Base-by-base conservation (phyloP, 306 rosid species). In the Ceratonia siliqua region DNA sequence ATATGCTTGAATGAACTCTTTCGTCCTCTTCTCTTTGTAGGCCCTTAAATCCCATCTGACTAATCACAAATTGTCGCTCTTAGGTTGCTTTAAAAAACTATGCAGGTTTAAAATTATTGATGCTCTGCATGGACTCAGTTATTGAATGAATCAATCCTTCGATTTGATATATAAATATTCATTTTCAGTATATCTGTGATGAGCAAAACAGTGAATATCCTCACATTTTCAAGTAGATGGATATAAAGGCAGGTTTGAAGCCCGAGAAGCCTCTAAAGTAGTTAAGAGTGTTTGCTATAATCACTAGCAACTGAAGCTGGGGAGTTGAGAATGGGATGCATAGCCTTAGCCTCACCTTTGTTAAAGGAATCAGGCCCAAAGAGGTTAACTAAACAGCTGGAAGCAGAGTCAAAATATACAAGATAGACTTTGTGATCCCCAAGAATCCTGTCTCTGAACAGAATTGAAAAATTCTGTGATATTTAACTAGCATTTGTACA, bases 361-460 rank as follows among this genome's bases (percentile, higher is more conserved):
- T 72, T 18, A 73, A 25, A 39, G 69, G 32, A 73, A 52, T 43
- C 45, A 50, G 55, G 70, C 36, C 25, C 36, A 69, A 28, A 79
- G 68, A 85, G 22, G 42, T 81, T 20, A 64, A 71, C 73, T 57
- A 68, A 71, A 79, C 83, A 82, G 82, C 79, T 71, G 82, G 77
- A 80, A 78, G 59, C 18, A 62, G 61, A 32, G 57, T 46, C 61
- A 32, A 81, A 78, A 75, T 62, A 81, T 50, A 70, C 68, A 78
- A 59, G 73, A 76, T 20, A 67, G 66, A 38, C 76, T 63, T 72
- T 27, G 88, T 64, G 71, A 83, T 80, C 84, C 86, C 91, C 98
- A 82, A 88, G 85, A 88, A 55, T 57, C 76, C 63, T 78, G 90
- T 82, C 77, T 72, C 61, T 15, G 30, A 74, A 68, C 79, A 78